These are phyloP conservation scores for Phlebiopsis gigantea DNA, from an alignment of 768 basidiomycete genomes.

Conservation along the genomic window DNA sequence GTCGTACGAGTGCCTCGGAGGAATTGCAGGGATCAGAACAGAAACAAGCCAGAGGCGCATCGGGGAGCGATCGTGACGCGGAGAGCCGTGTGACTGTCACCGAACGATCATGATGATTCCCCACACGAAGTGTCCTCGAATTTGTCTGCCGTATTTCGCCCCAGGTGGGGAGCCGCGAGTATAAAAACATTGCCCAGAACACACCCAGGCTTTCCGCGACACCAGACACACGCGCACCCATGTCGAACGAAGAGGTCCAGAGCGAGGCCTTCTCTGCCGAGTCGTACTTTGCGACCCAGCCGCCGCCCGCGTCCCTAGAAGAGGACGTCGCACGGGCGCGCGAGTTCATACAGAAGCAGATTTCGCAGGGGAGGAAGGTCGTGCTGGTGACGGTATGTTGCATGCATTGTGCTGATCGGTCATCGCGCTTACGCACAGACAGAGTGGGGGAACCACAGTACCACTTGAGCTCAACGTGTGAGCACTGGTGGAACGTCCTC, in stretches of 20 bases:
- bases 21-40: not conserved
- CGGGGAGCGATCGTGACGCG: not conserved
- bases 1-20: not conserved
- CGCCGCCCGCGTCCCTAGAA: conserved; percentile 67
- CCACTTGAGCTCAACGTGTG: conserved; percentile 99
- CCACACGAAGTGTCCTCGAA: not conserved
- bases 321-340: conserved; percentile 59
- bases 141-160: not conserved
- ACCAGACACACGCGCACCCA: not conserved
- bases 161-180: conserved; percentile 3
- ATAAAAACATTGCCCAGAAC: conserved; percentile 3
- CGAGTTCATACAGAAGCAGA: conserved; percentile 68
- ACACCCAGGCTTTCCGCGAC: not conserved
- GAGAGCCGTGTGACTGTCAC: not conserved
- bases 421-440: conserved; percentile 7
- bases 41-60: not conserved
- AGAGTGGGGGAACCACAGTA: conserved; percentile 99
- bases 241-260: conserved; percentile 6
- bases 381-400: conserved; percentile 88
- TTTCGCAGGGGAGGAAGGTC: conserved; percentile 60
- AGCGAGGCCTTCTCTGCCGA: conserved; percentile 68
- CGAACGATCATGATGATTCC: not conserved
- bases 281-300: conserved; percentile 85
- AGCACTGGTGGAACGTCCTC: conserved; percentile 31
- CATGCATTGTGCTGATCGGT: not conserved